These are phyloP conservation scores for Pelagophyceae sp. DNA, from an alignment of 352 stramenopile species.

Conservation along the genomic window DNA sequence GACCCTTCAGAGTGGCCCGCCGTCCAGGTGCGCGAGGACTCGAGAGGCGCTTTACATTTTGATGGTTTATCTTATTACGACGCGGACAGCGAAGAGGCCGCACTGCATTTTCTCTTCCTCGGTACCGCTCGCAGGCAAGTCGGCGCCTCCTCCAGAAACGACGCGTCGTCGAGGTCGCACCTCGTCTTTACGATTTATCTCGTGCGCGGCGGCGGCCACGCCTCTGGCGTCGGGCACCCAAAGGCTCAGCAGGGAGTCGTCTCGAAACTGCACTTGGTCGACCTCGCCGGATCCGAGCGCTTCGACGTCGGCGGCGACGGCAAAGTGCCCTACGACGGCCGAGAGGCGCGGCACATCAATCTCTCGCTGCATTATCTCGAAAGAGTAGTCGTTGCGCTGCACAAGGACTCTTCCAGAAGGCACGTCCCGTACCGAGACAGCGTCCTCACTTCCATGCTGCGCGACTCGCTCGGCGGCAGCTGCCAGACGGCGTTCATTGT, in stretches of 20 bases:
- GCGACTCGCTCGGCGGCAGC: slow-evolving; percentile 83
- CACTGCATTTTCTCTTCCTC: slow-evolving; percentile 62
- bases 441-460: slow-evolving; percentile 68
- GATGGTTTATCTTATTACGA: slow-evolving; percentile 71
- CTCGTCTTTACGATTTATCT: slow-evolving; percentile 72
- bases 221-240: neutral
- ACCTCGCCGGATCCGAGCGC: slow-evolving; percentile 69
- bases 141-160: slow-evolving; percentile 73
- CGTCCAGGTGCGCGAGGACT: neutral
- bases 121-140: slow-evolving; percentile 56
- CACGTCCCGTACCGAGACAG: slow-evolving; percentile 32
- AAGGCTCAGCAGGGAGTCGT: neutral
- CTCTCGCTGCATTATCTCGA: slow-evolving; percentile 31
- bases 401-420: neutral
- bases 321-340: neutral
- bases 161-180: slow-evolving; percentile 71
- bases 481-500: slow-evolving; percentile 44
- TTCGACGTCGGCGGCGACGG: neutral
- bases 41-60: slow-evolving; percentile 49
- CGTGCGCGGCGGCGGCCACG: slow-evolving; percentile 34
- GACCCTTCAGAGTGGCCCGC: neutral
- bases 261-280: slow-evolving; percentile 72
- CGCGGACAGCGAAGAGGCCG: slow-evolving; percentile 60
- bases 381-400: slow-evolving; percentile 26
- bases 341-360: slow-evolving; percentile 28